phyloP scores from a whole-genome alignment of 306 rosid genomes.

The Luffa acutangula region DNA sequence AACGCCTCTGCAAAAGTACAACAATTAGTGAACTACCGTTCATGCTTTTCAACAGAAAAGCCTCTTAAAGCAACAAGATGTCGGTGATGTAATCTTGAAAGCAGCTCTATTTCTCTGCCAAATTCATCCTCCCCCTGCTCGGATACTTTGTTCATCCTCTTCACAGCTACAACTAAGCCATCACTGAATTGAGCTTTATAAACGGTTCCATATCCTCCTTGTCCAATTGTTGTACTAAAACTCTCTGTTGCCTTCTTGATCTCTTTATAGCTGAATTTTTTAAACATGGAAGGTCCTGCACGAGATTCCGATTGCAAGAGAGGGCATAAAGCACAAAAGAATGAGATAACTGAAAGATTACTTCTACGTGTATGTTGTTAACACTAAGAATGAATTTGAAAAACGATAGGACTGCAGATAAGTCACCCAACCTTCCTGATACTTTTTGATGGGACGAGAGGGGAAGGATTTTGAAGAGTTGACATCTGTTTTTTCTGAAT shows the following conservation, averaged over 20 bases:
- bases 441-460: constrained; percentile 43
- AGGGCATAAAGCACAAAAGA: background rate
- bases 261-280: constrained; percentile 75
- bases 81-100: constrained; percentile 89
- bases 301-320: constrained; percentile 3
- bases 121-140: constrained; percentile 89
- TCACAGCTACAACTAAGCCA: constrained; percentile 67
- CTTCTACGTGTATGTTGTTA: background rate
- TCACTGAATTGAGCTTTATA: constrained; percentile 75
- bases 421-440: constrained; percentile 64
- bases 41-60: constrained; percentile 61
- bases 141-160: constrained; percentile 72
- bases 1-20: constrained; percentile 12
- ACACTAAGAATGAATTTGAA: constrained; percentile 2
- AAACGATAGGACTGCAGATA: constrained; percentile 3
- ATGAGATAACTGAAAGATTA: background rate
- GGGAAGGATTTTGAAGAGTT: constrained; percentile 42
- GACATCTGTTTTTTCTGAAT: constrained; percentile 35
- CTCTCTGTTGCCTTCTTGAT: constrained; percentile 81
- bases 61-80: constrained; percentile 92
- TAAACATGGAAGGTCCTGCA: constrained; percentile 73
- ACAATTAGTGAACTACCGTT: constrained; percentile 39
- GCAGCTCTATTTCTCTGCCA: constrained; percentile 85
- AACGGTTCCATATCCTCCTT: constrained; percentile 95
- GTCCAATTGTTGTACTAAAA: constrained; percentile 72